These are phyloP conservation scores for Cinnamomum chago DNA, from an alignment of 164 flowering plant genomes.

Conservation along the genomic window DNA sequence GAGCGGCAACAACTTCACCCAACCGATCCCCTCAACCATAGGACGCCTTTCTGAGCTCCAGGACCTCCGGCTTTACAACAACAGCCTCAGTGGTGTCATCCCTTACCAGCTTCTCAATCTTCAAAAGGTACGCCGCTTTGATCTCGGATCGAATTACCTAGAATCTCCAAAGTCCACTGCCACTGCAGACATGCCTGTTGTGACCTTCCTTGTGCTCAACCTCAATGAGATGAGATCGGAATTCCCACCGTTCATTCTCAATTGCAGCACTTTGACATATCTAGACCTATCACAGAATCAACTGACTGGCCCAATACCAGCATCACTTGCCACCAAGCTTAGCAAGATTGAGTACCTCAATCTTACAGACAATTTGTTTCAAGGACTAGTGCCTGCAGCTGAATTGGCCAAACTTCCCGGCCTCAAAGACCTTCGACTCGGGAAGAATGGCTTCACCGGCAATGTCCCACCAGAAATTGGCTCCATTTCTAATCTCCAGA, in stretches of 20 bases:
- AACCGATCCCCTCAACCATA: conserved; percentile 27
- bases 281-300: conserved; percentile 28
- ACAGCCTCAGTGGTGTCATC: conserved; percentile 31
- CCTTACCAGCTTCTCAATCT: conserved; percentile 39
- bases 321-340: conserved; percentile 29
- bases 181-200: conserved; percentile 24
- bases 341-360: conserved; percentile 26
- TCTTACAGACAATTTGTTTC: conserved; percentile 16
- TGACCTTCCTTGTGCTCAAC: conserved; percentile 25
- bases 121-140: conserved; percentile 25
- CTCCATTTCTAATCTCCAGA: conserved; percentile 16
- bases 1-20: conserved; percentile 24
- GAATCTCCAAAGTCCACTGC: conserved; percentile 21
- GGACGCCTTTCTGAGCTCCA: conserved; percentile 25
- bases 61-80: conserved; percentile 23
- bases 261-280: conserved; percentile 15
- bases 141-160: conserved; percentile 31
- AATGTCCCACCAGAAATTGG: conserved; percentile 29
- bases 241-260: conserved; percentile 32
- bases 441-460: conserved; percentile 20
- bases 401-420: conserved; percentile 10
- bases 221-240: conserved; percentile 18
- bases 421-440: conserved; percentile 22
- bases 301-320: conserved; percentile 33
- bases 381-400: conserved; percentile 16